Evolutionary conservation across 768 basidiomycete genomes (phyloP).

Genomic region (Trametes maxima): DNA sequence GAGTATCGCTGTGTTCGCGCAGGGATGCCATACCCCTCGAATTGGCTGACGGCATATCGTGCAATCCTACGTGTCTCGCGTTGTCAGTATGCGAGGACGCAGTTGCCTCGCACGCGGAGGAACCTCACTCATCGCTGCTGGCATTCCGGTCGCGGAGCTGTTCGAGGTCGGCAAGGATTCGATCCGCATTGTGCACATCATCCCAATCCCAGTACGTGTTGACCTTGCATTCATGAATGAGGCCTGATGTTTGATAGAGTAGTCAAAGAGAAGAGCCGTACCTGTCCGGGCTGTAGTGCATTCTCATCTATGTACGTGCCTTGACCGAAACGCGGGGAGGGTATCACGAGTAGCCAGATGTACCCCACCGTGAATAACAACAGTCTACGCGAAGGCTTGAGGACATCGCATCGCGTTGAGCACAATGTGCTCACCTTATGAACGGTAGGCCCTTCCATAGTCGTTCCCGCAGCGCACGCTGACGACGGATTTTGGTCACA

Average conservation of each 20-base stretch:
- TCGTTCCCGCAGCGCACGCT: constrained; percentile 39
- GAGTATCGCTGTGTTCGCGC: constrained; percentile 70
- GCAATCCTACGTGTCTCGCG: constrained; percentile 57
- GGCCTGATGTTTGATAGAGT: neutral
- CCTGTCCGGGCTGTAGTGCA: constrained; percentile 91
- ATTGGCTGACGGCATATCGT: constrained; percentile 59
- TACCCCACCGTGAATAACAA: constrained; percentile 66
- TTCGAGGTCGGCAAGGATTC: constrained; percentile 74
- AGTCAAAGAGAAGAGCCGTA: constrained; percentile 34
- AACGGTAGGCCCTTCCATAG: constrained; percentile 38
- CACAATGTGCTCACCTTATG: constrained; percentile 25
- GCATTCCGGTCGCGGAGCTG: constrained; percentile 60
- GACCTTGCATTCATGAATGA: constrained; percentile 52
- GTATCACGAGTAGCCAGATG: constrained; percentile 83
- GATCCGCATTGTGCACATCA: constrained; percentile 86
- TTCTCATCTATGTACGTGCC: constrained; percentile 92
- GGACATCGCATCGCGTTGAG: neutral
- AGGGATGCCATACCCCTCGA: constrained; percentile 73
- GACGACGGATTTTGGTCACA: constrained; percentile 48
- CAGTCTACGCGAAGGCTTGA: constrained; percentile 41
- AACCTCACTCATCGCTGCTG: constrained; percentile 69
- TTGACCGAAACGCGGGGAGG: constrained; percentile 62
- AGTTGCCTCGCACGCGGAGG: too few relatives aligned
- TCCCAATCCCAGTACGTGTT: constrained; percentile 91
- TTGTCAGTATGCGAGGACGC: neutral